Evolutionary conservation across 2,329 filamentous ascomycete genomes (phyloP), one percentile per base, ranked within the genome.

Genomic region (Ophiosphaerella narmari): DNA sequence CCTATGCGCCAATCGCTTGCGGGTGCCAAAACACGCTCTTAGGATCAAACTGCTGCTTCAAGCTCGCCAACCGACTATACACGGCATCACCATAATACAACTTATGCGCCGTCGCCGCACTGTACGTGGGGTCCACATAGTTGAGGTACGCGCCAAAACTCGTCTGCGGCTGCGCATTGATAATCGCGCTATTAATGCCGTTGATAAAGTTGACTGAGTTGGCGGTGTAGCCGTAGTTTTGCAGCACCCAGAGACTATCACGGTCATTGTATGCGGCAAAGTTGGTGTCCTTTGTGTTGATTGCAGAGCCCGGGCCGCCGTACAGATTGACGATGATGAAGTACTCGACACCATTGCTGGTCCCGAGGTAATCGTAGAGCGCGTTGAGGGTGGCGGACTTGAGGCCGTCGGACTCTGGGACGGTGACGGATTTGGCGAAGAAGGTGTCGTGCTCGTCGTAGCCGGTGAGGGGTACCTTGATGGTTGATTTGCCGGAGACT

Each of bases 81-180:
- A 73, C 52, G 12, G 62, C 68, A 11, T 71, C 63, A 5, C 78
- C 72, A 54, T 78, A 83, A 66, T 83, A 82, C 54, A 79, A 63
- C 50, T 76, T 63, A 54, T 80, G 76, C 2, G 81, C 81, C n/a
- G 72, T 72, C 2, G 71, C 71, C n/a, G 75, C 71, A 60, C 73
- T 71, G 49, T 82, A 70, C 37, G 68, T 74, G 0, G 80, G 75
- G 58, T 83, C 81, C 4, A 80, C 75, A 44, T 83, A 83, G 70
- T 83, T 83, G 56, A 78, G 70, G 54, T 83, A 83, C 49, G 77
- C 78, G 14, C 77, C 78, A 66, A 78, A 80, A 7, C 68, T 57
- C 1, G 67, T 72, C 32, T 71, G 57, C 11, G 67, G 65, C 65
- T 75, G 68, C n/a, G 62, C 65, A 11, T 67, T 60, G 26, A 66